These are phyloP conservation scores for Cercospora sesami DNA, from an alignment of 2,329 filamentous ascomycete genomes.

Conservation along the genomic window DNA sequence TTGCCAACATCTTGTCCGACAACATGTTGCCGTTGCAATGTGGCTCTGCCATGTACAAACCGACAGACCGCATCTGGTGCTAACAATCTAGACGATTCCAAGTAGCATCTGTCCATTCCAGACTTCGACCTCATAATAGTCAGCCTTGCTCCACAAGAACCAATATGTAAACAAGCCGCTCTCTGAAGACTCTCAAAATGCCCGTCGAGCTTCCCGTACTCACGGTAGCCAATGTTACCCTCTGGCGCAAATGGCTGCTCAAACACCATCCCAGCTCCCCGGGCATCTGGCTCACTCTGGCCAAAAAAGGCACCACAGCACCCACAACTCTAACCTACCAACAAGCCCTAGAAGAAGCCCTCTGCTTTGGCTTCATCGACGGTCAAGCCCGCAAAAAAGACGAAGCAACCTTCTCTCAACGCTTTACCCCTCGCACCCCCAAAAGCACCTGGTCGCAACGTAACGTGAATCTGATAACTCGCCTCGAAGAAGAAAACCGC, in stretches of 20 bases:
- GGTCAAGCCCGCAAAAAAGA: conserved; percentile 54
- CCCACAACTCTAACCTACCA: conserved; percentile 46
- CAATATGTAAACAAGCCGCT: background rate
- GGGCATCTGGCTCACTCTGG: conserved; percentile 30
- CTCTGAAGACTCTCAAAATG: background rate
- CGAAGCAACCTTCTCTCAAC: conserved; percentile 53
- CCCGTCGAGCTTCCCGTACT: conserved; percentile 22
- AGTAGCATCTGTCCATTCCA: background rate
- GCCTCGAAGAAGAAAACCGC: conserved; percentile 48
- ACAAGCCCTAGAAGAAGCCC: conserved; percentile 57
- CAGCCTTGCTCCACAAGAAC: background rate
- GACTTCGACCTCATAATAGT: background rate
- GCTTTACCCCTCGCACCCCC: conserved; percentile 59
- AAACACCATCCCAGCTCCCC: conserved; percentile 8
- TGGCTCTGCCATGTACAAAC: too few species aligned
- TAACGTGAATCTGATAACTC: conserved; percentile 56
- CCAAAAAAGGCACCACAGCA: conserved; percentile 25
- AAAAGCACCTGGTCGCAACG: conserved; percentile 61
- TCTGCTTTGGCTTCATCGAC: conserved; percentile 66
- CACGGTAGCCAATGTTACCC: conserved; percentile 21
- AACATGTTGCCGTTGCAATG: background rate
- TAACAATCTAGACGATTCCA: background rate
- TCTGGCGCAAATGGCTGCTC: conserved; percentile 28
- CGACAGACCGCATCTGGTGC: too few species aligned
- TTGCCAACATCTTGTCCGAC: background rate